These are phyloP conservation scores for Diaporthe sp. DNA, from an alignment of 2,329 filamentous ascomycete species.

Conservation along the genomic window DNA sequence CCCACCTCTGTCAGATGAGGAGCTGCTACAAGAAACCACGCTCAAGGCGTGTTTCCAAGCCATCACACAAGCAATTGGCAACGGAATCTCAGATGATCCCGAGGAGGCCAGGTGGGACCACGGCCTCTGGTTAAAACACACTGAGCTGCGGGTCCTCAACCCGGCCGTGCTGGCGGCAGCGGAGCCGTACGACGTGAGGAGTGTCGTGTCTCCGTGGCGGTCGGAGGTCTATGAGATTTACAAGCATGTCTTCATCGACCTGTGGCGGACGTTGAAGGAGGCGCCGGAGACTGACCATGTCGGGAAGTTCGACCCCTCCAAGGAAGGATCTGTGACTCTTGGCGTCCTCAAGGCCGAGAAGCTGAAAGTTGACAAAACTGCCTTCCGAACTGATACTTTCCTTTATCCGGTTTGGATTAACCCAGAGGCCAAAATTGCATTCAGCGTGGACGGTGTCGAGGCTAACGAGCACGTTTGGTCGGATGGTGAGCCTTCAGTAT, in stretches of 20 bases:
- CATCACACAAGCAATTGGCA: constrained; percentile 31
- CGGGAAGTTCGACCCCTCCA: constrained; percentile 39
- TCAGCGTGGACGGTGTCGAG: constrained; percentile 13
- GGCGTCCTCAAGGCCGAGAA: constrained; percentile 28
- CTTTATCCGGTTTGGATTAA: constrained; percentile 39
- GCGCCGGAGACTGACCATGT: neutral
- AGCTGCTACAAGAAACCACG: constrained; percentile 31
- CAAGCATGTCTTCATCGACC: constrained; percentile 42
- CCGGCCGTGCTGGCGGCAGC: constrained; percentile 13
- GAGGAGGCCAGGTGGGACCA: constrained; percentile 37
- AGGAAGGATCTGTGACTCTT: constrained; percentile 37
- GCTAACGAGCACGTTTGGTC: constrained; percentile 28
- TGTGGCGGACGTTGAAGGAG: constrained; percentile 37
- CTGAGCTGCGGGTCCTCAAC: constrained; percentile 35
- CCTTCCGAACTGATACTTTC: constrained; percentile 41
- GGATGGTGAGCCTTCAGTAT: constrained; percentile 33
- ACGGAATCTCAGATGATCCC: constrained; percentile 30
- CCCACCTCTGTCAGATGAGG: constrained; percentile 35
- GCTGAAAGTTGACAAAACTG: constrained; percentile 29
- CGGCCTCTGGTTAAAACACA: constrained; percentile 36
- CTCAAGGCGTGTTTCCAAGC: constrained; percentile 29
- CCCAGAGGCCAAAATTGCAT: constrained; percentile 16
- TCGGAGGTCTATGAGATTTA: constrained; percentile 41
- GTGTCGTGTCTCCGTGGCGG: constrained; percentile 40
- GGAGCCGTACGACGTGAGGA: constrained; percentile 32